Percentiles rank a stretch among this genome's conserved stretches.
These are phyloP conservation scores for Candida vaughaniae DNA, from an alignment of 805 yeast species.

Conservation along the genomic window DNA sequence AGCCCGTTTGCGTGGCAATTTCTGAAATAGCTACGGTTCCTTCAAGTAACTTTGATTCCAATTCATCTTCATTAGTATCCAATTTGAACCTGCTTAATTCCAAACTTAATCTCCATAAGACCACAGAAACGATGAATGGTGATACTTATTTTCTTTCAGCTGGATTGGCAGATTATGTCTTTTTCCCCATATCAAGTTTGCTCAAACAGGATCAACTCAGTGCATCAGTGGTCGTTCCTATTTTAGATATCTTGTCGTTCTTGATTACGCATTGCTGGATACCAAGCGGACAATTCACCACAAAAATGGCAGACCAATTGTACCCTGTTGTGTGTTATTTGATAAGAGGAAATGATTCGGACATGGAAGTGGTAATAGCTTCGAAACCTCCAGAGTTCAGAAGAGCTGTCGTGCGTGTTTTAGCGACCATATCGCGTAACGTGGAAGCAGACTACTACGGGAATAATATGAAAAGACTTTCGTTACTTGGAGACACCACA, in stretches of 20 bases:
- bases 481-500: constrained; percentile 29
- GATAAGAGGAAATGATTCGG: constrained; percentile 2
- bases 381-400: constrained; percentile 2
- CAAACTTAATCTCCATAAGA: constrained; percentile 20
- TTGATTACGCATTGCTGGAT: constrained; percentile 30
- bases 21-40: constrained; percentile 21
- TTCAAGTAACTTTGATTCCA: constrained; percentile 6
- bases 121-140: neutral
- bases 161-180: constrained; percentile 40
- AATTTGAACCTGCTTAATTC: constrained; percentile 11
- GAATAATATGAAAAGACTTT: constrained; percentile 18
- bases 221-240: constrained; percentile 18
- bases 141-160: constrained; percentile 23
- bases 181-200: constrained; percentile 36
- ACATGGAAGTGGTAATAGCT: neutral
- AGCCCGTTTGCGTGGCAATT: constrained; percentile 31
- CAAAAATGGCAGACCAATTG: constrained; percentile 32
- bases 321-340: constrained; percentile 26
- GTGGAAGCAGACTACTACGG: constrained; percentile 4
- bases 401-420: neutral
- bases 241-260: constrained; percentile 29
- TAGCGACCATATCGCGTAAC: constrained; percentile 1
- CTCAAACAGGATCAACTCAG: constrained; percentile 26
- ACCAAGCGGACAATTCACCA: constrained; percentile 18
- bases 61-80: constrained; percentile 11